phyloP scores from a whole-genome alignment of 108 stramenopile genomes.

The Skeletonema menzelii region DNA sequence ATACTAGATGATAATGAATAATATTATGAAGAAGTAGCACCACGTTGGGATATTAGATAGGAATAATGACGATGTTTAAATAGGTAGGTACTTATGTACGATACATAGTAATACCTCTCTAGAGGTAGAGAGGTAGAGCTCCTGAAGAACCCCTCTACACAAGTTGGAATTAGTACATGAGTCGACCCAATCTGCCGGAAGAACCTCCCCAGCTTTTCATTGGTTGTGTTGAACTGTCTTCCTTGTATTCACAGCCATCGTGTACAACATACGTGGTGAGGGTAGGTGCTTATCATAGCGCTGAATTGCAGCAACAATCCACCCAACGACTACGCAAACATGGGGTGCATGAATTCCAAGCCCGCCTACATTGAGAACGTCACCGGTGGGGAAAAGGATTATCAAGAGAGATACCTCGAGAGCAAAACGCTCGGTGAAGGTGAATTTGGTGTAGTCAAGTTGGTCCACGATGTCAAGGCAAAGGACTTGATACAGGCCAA shows the following conservation, averaged over 20 bases:
- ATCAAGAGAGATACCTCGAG: constrained; percentile 67
- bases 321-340: not conserved
- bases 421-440: constrained; percentile 72
- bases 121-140: not conserved
- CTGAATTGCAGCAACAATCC: not conserved
- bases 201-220: too few species aligned
- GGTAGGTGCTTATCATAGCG: not conserved
- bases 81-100: too few species aligned
- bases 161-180: not conserved
- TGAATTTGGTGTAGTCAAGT: constrained; percentile 80
- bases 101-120: too few species aligned
- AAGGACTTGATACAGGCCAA: constrained; percentile 17
- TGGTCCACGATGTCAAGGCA: constrained; percentile 62
- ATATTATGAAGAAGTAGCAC: not conserved
- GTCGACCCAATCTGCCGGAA: not conserved
- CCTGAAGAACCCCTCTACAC: not conserved
- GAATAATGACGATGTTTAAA: too few species aligned
- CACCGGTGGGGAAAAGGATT: constrained; percentile 64
- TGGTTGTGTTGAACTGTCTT: too few species aligned
- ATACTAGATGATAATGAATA: constrained; percentile 45
- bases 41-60: too few species aligned
- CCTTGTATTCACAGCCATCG: too few species aligned
- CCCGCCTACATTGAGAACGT: constrained; percentile 29
- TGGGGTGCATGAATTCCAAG: constrained; percentile 32
- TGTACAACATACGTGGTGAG: too few species aligned